Evolutionary conservation across 192 early-diverging fungal genomes (phyloP), one percentile per base, ranked within the genome.

Genomic region (Umbelopsis isabellina): DNA sequence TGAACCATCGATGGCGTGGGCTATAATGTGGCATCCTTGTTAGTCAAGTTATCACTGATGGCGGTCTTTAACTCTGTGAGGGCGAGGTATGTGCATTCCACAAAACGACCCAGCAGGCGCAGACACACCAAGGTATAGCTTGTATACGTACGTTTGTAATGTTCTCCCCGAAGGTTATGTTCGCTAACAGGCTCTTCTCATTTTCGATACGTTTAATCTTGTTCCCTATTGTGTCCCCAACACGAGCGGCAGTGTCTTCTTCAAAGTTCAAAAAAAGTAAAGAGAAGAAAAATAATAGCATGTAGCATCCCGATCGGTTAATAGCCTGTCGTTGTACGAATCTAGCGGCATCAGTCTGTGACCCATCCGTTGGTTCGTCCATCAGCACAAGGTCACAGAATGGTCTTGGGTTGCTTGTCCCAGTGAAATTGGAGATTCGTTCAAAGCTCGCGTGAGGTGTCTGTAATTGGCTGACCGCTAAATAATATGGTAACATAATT

Each of bases 161-260:
- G 37, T 85, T 85, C 13, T 48, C 25, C 6, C 76, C 73, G 73
- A 80, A 85, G 1, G 84, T 83, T 25, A 79, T 70, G 70, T 85
- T 85, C 11, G 41, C 73, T 18, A 74, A 66, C 3, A 72, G 10
- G 53, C 55, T 70, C 47, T 72, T 69, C 27, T 85, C 84, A 2
- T 78, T 41, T 30, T 75, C 58, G 33, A 83, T 70, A 20, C 70
- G 69, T 0, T 27, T 41, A 13, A 81, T 77, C 22, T 49, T 22
- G 47, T 78, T 75, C 6, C 78, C 72, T 13, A 80, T 70, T 9
- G 82, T 66, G 11, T 35, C 49, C 21, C 64, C 55, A 18, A 52
- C 66, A 23, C 68, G 70, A 18, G 50, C 67, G 7, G 79, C 65
- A 30, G 48, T 78, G 21, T 80, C 78, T 46, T 83, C 82, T n/a